These are phyloP conservation scores for Aphanomyces cochlioides DNA, from an alignment of 352 stramenopile species.

Conservation along the genomic window DNA sequence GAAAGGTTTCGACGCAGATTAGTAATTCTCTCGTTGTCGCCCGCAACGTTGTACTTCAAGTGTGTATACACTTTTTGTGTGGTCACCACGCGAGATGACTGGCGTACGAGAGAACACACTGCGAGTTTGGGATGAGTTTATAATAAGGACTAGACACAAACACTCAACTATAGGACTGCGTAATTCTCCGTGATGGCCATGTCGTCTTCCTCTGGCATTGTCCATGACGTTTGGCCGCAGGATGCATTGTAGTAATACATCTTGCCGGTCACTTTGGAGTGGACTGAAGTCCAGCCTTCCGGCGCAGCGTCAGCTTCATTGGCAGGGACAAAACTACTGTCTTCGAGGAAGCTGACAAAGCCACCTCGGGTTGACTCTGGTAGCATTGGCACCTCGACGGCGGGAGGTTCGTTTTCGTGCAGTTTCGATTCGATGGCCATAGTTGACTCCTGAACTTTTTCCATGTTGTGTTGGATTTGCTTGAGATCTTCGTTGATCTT, in stretches of 20 bases:
- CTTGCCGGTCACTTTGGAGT: constrained; percentile 70
- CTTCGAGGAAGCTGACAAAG: constrained; percentile 59
- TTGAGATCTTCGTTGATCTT: constrained; percentile 23
- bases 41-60: no score
- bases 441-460: constrained; percentile 8
- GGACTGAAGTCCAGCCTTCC: constrained; percentile 59
- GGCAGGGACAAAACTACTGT: constrained; percentile 50
- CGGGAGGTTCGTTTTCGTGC: background rate
- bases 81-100: no score
- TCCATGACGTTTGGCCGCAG: constrained; percentile 73
- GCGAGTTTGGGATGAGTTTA: no score
- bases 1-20: no score
- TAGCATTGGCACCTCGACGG: background rate
- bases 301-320: constrained; percentile 41
- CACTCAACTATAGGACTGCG: constrained; percentile 56
- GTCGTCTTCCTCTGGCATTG: constrained; percentile 42
- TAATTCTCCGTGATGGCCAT: constrained; percentile 48
- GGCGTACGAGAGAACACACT: no score
- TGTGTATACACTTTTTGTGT: no score
- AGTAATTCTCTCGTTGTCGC: no score
- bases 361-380: constrained; percentile 35
- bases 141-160: no score
- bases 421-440: constrained; percentile 18
- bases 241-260: constrained; percentile 82
- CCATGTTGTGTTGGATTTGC: constrained; percentile 19